These are phyloP conservation scores for Wickerhamiella infanticola DNA, from an alignment of 1,139 yeast genomes.

Conservation along the genomic window DNA sequence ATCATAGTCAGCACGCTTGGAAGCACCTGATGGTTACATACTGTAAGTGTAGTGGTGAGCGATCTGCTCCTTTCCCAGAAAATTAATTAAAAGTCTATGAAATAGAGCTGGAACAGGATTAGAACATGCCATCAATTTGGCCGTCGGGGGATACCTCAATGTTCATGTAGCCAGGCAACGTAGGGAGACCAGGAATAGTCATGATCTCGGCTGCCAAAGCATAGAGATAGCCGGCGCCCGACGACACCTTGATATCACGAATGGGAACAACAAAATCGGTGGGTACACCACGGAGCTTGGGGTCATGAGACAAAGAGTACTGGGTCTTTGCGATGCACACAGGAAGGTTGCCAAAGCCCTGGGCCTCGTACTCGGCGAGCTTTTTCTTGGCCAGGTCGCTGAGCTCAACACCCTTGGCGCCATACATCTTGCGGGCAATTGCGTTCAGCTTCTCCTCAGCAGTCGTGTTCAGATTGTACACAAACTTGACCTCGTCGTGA, in stretches of 20 bases:
- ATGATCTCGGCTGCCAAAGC: constrained; percentile 95
- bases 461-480: constrained; percentile 55
- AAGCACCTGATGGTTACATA: neutral
- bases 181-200: constrained; percentile 95
- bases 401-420: constrained; percentile 81
- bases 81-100: too few species aligned
- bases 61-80: too few species aligned
- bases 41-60: too few species aligned
- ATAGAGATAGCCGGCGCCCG: constrained; percentile 93
- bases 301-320: constrained; percentile 89
- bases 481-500: constrained; percentile 40
- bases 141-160: constrained; percentile 89
- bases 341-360: constrained; percentile 86
- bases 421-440: constrained; percentile 87
- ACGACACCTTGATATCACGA: constrained; percentile 83
- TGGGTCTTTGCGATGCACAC: constrained; percentile 97
- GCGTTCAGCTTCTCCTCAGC: constrained; percentile 72
- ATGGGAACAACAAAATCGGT: constrained; percentile 90
- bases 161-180: constrained; percentile 93
- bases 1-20: constrained; percentile 3
- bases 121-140: constrained; percentile 88
- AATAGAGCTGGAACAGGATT: constrained; percentile 13
- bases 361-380: constrained; percentile 67
- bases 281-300: constrained; percentile 87
- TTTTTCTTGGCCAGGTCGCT: constrained; percentile 74